These are phyloP conservation scores for Exophiala phaeomuriformis DNA, from an alignment of 2,329 filamentous ascomycete species.

Conservation along the genomic window DNA sequence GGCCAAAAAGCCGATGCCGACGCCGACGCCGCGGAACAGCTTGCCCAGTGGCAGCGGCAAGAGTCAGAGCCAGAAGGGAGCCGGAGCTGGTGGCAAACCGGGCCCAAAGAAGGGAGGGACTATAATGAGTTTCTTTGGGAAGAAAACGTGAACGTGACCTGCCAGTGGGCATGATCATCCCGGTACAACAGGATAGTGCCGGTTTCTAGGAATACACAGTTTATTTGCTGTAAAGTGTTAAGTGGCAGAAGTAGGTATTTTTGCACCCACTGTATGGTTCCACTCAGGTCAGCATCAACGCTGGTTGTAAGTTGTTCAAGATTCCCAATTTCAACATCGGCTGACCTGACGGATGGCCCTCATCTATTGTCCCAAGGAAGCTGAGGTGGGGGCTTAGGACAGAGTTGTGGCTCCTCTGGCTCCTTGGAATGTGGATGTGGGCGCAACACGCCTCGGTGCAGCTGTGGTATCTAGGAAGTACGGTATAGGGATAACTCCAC, in stretches of 20 bases:
- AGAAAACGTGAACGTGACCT: conserved; percentile 46
- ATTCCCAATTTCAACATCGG: too few relatives aligned
- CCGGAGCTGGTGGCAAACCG: conserved; percentile 10
- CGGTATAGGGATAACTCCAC: too few relatives aligned
- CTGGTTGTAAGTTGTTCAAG: too few relatives aligned
- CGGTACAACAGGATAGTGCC: background rate
- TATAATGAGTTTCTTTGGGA: conserved; percentile 88
- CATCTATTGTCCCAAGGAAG: too few relatives aligned
- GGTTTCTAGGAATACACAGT: background rate
- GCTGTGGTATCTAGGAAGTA: too few relatives aligned
- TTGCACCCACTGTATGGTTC: too few relatives aligned
- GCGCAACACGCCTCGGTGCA: too few relatives aligned
- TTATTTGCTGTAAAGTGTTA: background rate
- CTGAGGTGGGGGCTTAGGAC: too few relatives aligned
- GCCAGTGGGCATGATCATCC: background rate
- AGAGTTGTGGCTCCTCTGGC: too few relatives aligned
- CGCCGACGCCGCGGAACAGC: conserved; percentile 29
- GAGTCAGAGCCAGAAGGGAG: conserved; percentile 42
- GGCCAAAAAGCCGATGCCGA: conserved; percentile 27
- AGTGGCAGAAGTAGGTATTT: background rate
- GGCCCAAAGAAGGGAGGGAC: conserved; percentile 55
- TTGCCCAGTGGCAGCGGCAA: conserved; percentile 38
- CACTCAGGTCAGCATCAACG: too few relatives aligned
- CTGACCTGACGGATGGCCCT: too few relatives aligned
- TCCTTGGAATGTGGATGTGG: too few relatives aligned